Base-by-base conservation (phyloP, 371 early-diverging fungal species). In the Mortierella sp. region DNA sequence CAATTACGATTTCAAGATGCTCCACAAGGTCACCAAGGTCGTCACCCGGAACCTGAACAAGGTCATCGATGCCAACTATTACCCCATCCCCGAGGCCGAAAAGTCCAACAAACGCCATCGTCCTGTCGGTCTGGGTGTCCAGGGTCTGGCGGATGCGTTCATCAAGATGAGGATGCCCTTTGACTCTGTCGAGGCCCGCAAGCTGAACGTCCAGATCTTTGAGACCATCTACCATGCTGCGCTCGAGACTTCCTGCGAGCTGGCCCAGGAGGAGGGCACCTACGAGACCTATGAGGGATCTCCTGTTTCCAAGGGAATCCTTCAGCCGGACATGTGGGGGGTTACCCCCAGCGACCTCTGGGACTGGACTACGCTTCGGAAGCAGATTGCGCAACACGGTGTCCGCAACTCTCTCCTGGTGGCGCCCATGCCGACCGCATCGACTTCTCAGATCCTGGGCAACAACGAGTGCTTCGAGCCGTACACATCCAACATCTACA, bases 401-500 rank as follows among this genome's bases (percentile, higher is more conserved):
- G 95, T 98, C n/a, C 95, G 99, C 68, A 99, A 99, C 91, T 97
- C 97, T 26, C 90, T 99, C n/a, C 88, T 99, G 24, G 92, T 99
- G 7, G 99, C 99, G 14, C 99, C 99, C 5, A 99, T 99, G 99
- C 99, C 99, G 14, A 99, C 99, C 0, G 99, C 99, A 1, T 96
- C 97, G 26, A 99, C 99, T 5, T 98, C 98, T 22, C 99, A 99
- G 87, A 99, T 99, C 69, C 92, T 99, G 48, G 99, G 99, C 41
- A 97, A 95, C 91, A 99, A 98, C 87, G 99, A 99, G 89, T 98
- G 99, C 87, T 99, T 99, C 80, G 99, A 99, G 85, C 99, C 99
- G 9, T 98, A 98, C 87, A 99, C 99, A 26, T 94, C 94, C 87
- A 99, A 99, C 89, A 95, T 99, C 68, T 99, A 98, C 87, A 98